Evolutionary conservation across 2,329 filamentous ascomycete species (phyloP), one percentile per base, ranked within the genome.

Genomic region (Pseudogymnoascus sp.): DNA sequence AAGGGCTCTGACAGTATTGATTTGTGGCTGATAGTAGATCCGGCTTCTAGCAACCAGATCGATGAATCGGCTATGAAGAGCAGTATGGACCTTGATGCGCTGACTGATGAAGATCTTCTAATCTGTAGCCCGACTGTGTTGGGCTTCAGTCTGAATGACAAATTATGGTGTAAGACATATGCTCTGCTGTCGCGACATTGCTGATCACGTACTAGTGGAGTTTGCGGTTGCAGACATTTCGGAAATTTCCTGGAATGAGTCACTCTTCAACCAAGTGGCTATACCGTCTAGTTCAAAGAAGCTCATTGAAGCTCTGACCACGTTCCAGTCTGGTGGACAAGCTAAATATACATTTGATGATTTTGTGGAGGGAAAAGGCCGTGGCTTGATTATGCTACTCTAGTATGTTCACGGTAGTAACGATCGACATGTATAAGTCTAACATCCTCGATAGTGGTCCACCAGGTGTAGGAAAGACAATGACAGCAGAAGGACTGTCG

Each of bases 391-490:
- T 52, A 52, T 61, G n/a, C 59, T 61, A 8, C 27, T 61, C 21
- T 52, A 61, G 59, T 61, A 61, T 31, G 59, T 40, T 9, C 13
- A 40, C 37, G 9, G 39, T 4, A 13, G 10, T 29, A 12, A 40
- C 6, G 12, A 25, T 15, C n/a, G 10, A 60, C 15, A 29, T 27
- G 10, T 21, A 15, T 5, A 48, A 60, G 33, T 8, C 59, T 60
- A 10, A 60, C 25, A 60, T 7, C 10, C n/a, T 31, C 29, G 12
- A 48, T 31, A 60, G 59, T 42, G 31, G 45, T 4, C 60, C 31
- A 13, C 60, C 52, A 21, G 45, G 45, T 29, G 35, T 62, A n/a
- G 45, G 45, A 10, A 62, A 62, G 61, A 62, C 45, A 60, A 25
- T 62, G 45, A 62, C 33, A 1, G 55, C 55, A 25, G 31, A 62